Conservation (phyloP, 2,329 filamentous ascomycete species). For the Thelonectria olida region DNA sequence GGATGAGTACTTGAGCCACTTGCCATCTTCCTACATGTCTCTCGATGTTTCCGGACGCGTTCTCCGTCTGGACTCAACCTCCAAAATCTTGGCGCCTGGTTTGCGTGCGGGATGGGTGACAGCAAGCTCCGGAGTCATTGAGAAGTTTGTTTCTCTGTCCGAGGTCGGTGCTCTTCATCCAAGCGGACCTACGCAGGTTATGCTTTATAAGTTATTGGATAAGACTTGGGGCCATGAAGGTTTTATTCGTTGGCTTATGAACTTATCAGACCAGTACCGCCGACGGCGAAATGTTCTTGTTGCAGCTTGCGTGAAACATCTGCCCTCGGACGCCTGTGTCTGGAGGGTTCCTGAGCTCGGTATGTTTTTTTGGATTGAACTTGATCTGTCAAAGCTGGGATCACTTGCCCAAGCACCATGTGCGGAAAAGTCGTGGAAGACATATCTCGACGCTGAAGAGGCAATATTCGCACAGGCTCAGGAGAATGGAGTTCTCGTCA, state of each 20-base stretch:
- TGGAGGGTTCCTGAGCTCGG: slow-evolving; percentile 81
- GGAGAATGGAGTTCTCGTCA: slow-evolving; percentile 5
- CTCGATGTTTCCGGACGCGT: slow-evolving; percentile 69
- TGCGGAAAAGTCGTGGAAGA: neutral
- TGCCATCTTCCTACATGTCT: slow-evolving; percentile 43
- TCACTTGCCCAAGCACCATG: neutral
- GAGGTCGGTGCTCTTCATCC: slow-evolving; percentile 83
- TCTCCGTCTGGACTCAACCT: slow-evolving; percentile 86
- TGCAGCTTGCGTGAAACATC: slow-evolving; percentile 61
- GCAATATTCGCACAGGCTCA: neutral
- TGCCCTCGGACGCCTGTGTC: slow-evolving; percentile 75
- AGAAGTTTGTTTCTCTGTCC: slow-evolving; percentile 78
- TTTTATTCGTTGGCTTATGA: slow-evolving; percentile 84
- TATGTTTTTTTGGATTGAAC: slow-evolving; percentile 86
- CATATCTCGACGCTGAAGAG: neutral
- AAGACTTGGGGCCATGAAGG: slow-evolving; percentile 90
- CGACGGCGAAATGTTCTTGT: slow-evolving; percentile 50
- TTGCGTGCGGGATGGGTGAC: slow-evolving; percentile 85
- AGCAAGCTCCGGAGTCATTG: slow-evolving; percentile 78
- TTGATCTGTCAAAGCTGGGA: slow-evolving; percentile 57
- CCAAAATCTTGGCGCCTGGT: slow-evolving; percentile 84
- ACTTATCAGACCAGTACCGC: slow-evolving; percentile 75
- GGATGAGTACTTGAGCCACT: neutral
- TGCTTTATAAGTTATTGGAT: slow-evolving; percentile 85
- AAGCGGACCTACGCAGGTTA: slow-evolving; percentile 78